Base-by-base conservation (phyloP, 139 green algal species). In the Coelastrella sp. region DNA sequence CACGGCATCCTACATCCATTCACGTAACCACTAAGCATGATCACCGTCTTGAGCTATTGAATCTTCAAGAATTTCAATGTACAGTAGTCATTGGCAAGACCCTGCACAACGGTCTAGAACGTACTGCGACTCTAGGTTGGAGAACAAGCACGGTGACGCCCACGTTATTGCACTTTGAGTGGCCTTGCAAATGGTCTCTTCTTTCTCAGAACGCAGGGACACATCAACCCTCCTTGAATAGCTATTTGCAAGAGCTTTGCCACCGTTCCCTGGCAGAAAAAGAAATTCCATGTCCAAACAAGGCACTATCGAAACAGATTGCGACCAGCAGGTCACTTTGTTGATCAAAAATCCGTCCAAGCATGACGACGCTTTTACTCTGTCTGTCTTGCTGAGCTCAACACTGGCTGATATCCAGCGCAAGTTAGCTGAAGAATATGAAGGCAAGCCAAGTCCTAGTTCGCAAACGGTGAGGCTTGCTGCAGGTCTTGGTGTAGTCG, bases 391-490 rank as follows among this genome's bases (percentile, higher is more conserved):
- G 5, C 35, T 93, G n/a, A 76, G 83, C 59, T 87, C 87, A 0
- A 91, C 89, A 0, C 25, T 95, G 7, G 91, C 76, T 7, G 89
- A 95, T 14, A 61, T 95, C 3, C 91, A 93, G 17, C 17, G 73
- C 0, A 19, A 76, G 0, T 78, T 95, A 5, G 70, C 76, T 7
- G 58, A 86, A 17, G 59, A 24, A 10, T 93, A 93, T 73, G 89
- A 92, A 7, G 93, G 91, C 4, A 89, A 89, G 0, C 93, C 93
- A 7, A 25, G 70, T 5, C 87, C 91, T 6, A 59, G 17, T 3
- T 25, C 87, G 14, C 93, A 95, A 57, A 95, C 91, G 72, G 93
- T 95, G 65, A 87, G 92, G 5, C 10, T 17, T 78, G 57, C 60
- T 61, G 25, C 12, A 60, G n/a, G 12, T 7, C 25, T 22, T 5